Evolutionary conservation across 768 basidiomycete species (phyloP), one percentile per base, ranked within the genome.

Genomic region (Amanita phalloides): DNA sequence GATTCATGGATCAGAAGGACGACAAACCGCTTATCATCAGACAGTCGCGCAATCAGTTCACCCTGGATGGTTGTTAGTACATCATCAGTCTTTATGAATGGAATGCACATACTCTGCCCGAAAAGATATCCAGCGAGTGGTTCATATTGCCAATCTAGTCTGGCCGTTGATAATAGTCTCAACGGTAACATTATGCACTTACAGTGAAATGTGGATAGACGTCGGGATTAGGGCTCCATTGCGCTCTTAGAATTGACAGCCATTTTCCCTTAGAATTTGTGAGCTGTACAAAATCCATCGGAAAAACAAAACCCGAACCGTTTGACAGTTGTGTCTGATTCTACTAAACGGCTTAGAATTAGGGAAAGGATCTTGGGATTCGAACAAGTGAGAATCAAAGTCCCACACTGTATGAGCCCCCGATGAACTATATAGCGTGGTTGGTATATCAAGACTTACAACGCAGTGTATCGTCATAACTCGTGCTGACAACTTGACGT

Each of bases 171-270:
- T 49, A 30, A 14, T 11, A 39, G 33, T 10, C 23, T 20, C 11
- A 4, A 9, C 11, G 26, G 17, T 41, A 23, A 14, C 17, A 37
- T 9, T 44, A 21, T n/a, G 17, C 11, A 66, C 78, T 52, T 62
- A 87, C 88, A 33, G 86, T 86, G 57, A 91, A 90, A 64, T 92
- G 85, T 44, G 90, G 89, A 58, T 84, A 89, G 8, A 76, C 79
- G 39, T 90, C 79, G 5, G 86, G 78, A 68, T 91, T 90, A 2
- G 76, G 75, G 25, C 71, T 78, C 90, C 90, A 92, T 56, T 82
- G 80, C 0, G 90, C 87, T 49, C 81, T 78, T 30, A 92, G 66
- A 41, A 84, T 75, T 4, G 88, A 86, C 35, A 92, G 53, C 90
- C 90, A 92, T 69, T 77, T 79, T 0, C 90, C 89, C 89, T 91